A percentile compares a stretch with the other conserved stretches of the same genome.
These are phyloP conservation scores for Selaginella moellendorffii DNA, from an alignment of 75 land plant species.

Conservation along the genomic window DNA sequence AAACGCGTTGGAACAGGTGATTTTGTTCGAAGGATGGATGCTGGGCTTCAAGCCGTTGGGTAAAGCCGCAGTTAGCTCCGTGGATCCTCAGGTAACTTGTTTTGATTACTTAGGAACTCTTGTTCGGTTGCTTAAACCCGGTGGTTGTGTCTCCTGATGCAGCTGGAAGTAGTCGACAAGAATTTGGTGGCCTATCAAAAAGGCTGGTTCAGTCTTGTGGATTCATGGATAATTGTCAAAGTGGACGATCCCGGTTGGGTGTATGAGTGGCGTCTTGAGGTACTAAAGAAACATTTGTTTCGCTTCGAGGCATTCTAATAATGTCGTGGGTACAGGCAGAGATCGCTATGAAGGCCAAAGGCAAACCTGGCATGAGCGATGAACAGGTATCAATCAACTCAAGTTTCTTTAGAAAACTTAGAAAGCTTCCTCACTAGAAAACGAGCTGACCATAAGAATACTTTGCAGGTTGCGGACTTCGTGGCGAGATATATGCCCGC, in stretches of 20 bases:
- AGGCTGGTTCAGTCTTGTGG: constrained; percentile 77
- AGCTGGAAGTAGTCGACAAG: constrained; percentile 77
- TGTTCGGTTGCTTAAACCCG: background rate
- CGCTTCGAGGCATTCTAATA: no score
- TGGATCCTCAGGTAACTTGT: constrained; percentile 72
- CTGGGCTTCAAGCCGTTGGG: constrained; percentile 79
- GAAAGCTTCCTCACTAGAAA: background rate
- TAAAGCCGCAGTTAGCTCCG: constrained; percentile 36
- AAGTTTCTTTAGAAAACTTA: background rate
- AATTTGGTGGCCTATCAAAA: constrained; percentile 77
- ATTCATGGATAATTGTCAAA: constrained; percentile 81
- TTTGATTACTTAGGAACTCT: background rate
- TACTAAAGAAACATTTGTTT: constrained; percentile 14
- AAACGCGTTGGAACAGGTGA: background rate
- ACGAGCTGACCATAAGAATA: background rate
- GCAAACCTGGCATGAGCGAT: constrained; percentile 95
- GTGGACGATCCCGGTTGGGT: constrained; percentile 65
- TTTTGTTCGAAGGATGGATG: constrained; percentile 17
- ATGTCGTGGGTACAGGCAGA: constrained; percentile 46
- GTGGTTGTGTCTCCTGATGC: no score
- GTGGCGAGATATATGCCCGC: constrained; percentile 96
- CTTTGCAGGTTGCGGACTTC: constrained; percentile 51
- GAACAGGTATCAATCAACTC: constrained; percentile 49
- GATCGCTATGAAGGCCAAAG: constrained; percentile 67
- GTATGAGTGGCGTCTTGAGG: constrained; percentile 87